Base-by-base conservation (phyloP, 164 flowering plant genomes). In the Tinospora cordifolia region DNA sequence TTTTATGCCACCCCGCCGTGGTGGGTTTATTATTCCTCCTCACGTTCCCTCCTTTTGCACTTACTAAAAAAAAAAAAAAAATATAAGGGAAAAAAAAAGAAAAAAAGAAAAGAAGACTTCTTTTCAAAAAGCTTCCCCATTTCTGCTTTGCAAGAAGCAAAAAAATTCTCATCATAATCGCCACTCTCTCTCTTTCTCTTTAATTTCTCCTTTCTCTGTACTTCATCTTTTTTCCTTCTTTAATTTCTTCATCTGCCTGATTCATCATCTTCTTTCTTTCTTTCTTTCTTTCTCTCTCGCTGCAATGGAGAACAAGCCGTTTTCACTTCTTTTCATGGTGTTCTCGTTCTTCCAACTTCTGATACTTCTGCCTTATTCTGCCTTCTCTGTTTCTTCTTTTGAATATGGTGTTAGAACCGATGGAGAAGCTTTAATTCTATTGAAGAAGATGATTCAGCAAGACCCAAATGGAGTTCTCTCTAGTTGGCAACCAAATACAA, bases 391-490 rank as follows among this genome's bases (percentile, higher is more conserved):
- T 0, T 24, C 72, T 40, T 72, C 79, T 5, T 67, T 76, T 6
- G 82, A 73, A 12, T 71, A 72, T 24, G 47, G 46, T 9, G 68
- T 54, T 65, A 85, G 79, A 60, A 80, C 88, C 4, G 98, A 93
- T 66, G 88, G 80, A 0, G 83, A 80, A 66, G 86, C 90, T 15
- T 87, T 93, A 6, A 47, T 88, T 1, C 25, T 62, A 13, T 86
- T 93, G 79, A 91, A 88, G 76, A 87, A 83, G 39, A 77, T 83
- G 82, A 79, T 93, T 47, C 78, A 77, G 26, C 78, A 79, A 25
- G 97, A 93, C 76, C 87, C 93, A 1, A 79, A 78, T 69, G 90
- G 84, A 69, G 84, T 81, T 39, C 65, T 93, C 0, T 78, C 87
- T 0, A 71, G 72, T 0, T 93, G 98, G 98, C 59, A 81, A 51